phyloP scores from a whole-genome alignment of 1,284 basidiomycete species.

The Leccinum subrobustum region DNA sequence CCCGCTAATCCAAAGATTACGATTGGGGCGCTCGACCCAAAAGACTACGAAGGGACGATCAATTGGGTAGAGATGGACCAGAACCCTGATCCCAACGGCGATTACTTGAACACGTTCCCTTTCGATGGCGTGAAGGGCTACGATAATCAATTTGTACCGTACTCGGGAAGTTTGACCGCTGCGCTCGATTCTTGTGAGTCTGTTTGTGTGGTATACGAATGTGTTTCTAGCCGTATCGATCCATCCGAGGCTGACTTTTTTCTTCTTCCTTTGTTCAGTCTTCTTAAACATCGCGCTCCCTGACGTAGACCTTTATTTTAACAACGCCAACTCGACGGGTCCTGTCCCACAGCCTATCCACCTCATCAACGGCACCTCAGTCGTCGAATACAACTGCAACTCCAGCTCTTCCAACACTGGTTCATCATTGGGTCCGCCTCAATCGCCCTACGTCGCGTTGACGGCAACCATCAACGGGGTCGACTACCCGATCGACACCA shows the following conservation, averaged over 20 bases:
- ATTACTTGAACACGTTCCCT: constrained; percentile 22
- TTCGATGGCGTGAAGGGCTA: constrained; percentile 35
- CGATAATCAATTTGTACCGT: constrained; percentile 28
- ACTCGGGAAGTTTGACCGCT: constrained; percentile 15
- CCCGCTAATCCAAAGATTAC: constrained; percentile 30
- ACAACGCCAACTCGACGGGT: constrained; percentile 20
- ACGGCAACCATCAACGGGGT: constrained; percentile 33
- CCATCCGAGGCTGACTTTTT: not conserved
- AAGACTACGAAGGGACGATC: constrained; percentile 33
- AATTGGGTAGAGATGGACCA: constrained; percentile 31
- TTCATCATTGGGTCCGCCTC: constrained; percentile 1
- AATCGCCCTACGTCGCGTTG: constrained; percentile 26
- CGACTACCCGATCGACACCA: constrained; percentile 32
- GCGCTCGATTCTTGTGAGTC: constrained; percentile 26
- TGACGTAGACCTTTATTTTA: constrained; percentile 18
- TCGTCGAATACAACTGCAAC: constrained; percentile 24
- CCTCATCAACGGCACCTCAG: not conserved
- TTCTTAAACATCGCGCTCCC: constrained; percentile 20
- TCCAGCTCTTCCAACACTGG: not conserved
- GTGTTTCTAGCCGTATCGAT: not conserved
- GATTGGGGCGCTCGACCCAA: constrained; percentile 33
- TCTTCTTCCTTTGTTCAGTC: constrained; percentile 10
- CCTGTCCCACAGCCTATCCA: constrained; percentile 20
- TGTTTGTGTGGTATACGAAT: not conserved
- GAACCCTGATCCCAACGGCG: constrained; percentile 15